Evolutionary conservation across 2,329 filamentous ascomycete species (phyloP), one percentile per base, ranked within the genome.

Genomic region (Cercospora sp.): DNA sequence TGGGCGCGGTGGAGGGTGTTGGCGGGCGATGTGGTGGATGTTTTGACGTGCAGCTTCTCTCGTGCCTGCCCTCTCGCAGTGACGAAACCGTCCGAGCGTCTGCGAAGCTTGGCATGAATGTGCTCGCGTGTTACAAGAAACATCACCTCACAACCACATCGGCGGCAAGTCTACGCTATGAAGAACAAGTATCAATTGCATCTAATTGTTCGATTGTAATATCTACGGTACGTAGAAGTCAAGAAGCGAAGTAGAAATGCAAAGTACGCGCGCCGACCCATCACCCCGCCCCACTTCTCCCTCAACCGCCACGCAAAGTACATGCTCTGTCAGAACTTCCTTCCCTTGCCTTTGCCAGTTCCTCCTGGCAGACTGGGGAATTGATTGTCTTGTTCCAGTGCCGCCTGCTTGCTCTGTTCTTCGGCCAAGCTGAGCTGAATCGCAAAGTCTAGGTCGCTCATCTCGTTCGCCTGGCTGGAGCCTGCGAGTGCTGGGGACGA

Each of bases 391-490:
- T 30, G 53, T 12, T 61, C 67, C 5, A 30, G 64, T 5, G 53
- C 69, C 57, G 61, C 68, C 42, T 67, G 57, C 66, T 71, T 72
- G 74, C 84, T 86, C 74, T 85, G 80, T 72, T 87, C 84, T 73
- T 89, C 87, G 0, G 83, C 87, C 60, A 89, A 79, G 75, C 88
- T 90, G 28, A 90, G 75, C 75, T 87, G 87, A 69, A 89, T 78
- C 0, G 87, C 87, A 75, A 87, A 87, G 68, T 89, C 86, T 33
- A 90, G 74, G 76, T 90, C 87, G 55, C 83, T 82, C 69, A 86
- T 78, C 73, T 87, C 85, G 45, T 73, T 73, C 5, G 75, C 77
- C 72, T 75, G 82, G 73, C 74, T 78, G 23, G 72, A 70, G 28
- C 77, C 79, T 78, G 70, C 80, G 75, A 69, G 77, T 79, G 18